A percentile compares a stretch with the other conserved stretches of the same genome.
Evolutionary conservation across 148 eudicot species (phyloP).

Genomic region (Dysphania ambrosioides): DNA sequence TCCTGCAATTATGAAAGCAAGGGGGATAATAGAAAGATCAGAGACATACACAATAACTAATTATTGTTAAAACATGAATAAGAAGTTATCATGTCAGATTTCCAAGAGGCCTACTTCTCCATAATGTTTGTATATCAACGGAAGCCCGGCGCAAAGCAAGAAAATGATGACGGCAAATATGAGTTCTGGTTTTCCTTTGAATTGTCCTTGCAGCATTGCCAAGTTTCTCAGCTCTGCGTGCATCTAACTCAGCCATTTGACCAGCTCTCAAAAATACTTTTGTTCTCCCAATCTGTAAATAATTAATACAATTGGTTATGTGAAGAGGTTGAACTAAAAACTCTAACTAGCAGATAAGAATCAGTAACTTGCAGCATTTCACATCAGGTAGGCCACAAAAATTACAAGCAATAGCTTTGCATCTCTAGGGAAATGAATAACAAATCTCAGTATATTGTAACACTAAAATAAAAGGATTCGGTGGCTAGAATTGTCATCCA

Average conservation of each 20-base stretch:
- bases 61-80: neutral
- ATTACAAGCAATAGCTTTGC: neutral
- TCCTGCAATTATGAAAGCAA: conserved; percentile 40
- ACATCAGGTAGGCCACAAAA: neutral
- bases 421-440: neutral
- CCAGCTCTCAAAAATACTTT: conserved; percentile 94
- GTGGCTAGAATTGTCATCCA: neutral
- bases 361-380: neutral
- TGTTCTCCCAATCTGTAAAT: conserved; percentile 78
- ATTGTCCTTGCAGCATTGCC: conserved; percentile 67
- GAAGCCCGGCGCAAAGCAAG: conserved; percentile 55
- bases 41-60: conserved; percentile 10
- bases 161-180: conserved; percentile 54
- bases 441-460: neutral
- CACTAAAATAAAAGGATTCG: neutral
- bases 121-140: conserved; percentile 52
- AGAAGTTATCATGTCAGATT: conserved; percentile 16
- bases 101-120: conserved; percentile 55
- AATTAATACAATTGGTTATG: conserved; percentile 1
- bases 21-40: conserved; percentile 8
- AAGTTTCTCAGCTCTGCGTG: conserved; percentile 62
- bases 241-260: conserved; percentile 95
- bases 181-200: conserved; percentile 66
- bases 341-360: neutral
- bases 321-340: conserved; percentile 3